Evolutionary conservation across 148 eudicot genomes (phyloP).

Genomic region (Vaccinium macrocarpon): DNA sequence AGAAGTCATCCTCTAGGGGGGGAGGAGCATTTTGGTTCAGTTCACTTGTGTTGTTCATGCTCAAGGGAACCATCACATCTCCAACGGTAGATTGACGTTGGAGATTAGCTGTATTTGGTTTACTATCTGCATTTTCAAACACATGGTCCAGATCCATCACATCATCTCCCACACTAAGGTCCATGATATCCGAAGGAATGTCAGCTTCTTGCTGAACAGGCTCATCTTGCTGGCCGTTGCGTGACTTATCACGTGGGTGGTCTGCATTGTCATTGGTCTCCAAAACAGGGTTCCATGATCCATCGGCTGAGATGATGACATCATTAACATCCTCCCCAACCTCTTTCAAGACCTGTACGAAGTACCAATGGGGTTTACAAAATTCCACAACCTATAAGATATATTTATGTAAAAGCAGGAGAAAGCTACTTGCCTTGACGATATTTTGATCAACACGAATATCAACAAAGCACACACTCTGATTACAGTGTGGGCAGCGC

Average conservation of each 20-base stretch:
- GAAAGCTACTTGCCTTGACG: conserved; percentile 60
- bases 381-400: background rate
- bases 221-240: conserved; percentile 25
- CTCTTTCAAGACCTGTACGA: conserved; percentile 62
- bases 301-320: conserved; percentile 66
- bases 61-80: conserved; percentile 12
- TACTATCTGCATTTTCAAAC: conserved; percentile 42
- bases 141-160: conserved; percentile 35
- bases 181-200: conserved; percentile 40
- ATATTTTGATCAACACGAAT: conserved; percentile 76
- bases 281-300: conserved; percentile 63
- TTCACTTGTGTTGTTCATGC: conserved; percentile 30
- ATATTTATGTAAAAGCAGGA: conserved; percentile 1
- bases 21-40: conserved; percentile 35
- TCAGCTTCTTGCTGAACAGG: conserved; percentile 26
- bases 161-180: conserved; percentile 68
- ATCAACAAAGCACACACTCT: conserved; percentile 71
- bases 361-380: background rate
- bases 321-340: conserved; percentile 51
- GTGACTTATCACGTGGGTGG: conserved; percentile 32
- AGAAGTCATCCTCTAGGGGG: conserved; percentile 30
- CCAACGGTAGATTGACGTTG: conserved; percentile 24
- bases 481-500: conserved; percentile 92
- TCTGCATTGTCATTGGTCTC: conserved; percentile 37
- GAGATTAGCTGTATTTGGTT: conserved; percentile 38